phyloP scores from a whole-genome alignment of 2,329 filamentous ascomycete genomes.

The Nemania sp. region DNA sequence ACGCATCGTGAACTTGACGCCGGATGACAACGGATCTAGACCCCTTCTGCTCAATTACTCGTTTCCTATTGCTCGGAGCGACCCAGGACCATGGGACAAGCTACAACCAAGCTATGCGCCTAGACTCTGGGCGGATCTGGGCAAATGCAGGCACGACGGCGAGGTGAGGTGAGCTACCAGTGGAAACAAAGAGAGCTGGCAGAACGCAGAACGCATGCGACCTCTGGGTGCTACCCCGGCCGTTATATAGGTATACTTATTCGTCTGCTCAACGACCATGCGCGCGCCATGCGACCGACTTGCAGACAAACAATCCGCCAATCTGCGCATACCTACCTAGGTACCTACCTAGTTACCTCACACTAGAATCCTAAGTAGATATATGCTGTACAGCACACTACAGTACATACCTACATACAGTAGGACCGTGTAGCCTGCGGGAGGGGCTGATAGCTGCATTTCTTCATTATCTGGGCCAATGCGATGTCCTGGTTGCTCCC shows the following conservation, averaged over 20 bases:
- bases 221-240: conserved; percentile 10
- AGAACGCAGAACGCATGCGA: conserved; percentile 4
- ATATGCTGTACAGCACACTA: too few relatives aligned
- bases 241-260: conserved; percentile 11
- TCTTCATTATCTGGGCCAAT: conserved; percentile 19
- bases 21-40: neutral
- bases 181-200: conserved; percentile 3
- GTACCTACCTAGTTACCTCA: too few relatives aligned
- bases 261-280: neutral
- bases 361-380: too few relatives aligned
- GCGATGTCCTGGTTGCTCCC: neutral
- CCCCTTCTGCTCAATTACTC: conserved; percentile 22
- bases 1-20: conserved; percentile 43
- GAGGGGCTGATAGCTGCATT: conserved; percentile 14
- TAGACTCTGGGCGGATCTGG: conserved; percentile 30
- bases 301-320: neutral
- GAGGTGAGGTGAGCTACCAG: neutral
- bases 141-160: conserved; percentile 24
- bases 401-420: neutral
- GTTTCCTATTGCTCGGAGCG: conserved; percentile 9
- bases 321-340: neutral
- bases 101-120: conserved; percentile 27
- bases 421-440: conserved; percentile 6
- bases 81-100: conserved; percentile 22
- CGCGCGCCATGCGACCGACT: conserved; percentile 3